Evolutionary conservation across 768 basidiomycete species (phyloP), one percentile per base, ranked within the genome.

Genomic region (Tephrocybe sp.): DNA sequence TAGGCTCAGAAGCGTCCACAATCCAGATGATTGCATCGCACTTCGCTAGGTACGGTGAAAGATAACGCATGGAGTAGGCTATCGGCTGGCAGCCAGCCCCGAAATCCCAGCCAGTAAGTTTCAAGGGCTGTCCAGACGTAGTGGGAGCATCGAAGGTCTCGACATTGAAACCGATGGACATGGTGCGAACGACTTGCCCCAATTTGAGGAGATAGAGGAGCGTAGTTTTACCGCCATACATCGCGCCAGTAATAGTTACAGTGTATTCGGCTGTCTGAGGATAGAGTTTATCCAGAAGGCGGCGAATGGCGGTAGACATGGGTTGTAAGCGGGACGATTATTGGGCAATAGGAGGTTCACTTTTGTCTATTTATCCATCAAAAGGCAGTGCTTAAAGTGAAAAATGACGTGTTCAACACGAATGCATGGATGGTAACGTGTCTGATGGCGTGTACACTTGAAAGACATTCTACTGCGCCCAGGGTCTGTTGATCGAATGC

Each of bases 1-100:
- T 30, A 11, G 42, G 64, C 56, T 82, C 78, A 49, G 70, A 71
- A 34, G 77, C 77, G 62, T 87, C 83, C 26, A 87, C 78, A n/a
- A 84, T 68, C 74, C 82, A 86, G 56, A 87, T 76, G 61, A 86
- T 67, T 31, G 80, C 83, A 57, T 83, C 77, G 12, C 77, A 73
- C 4, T 38, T 39, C 6, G 53, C 30, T 3, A 62, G 39, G 45
- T 66, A 70, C 10, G 56, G 20, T 11, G 56, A 38, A n/a, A 71
- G 35, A 22, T 69, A 35, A 7, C 42, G 32, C 39, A 71, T 74
- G 45, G 80, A 68, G 23, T 71, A 70, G 20, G 70, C 58, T 46
- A 76, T 70, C 55, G 58, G 56, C 58, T 71, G 74, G 59, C 82
- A 82, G 17, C 82, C 82, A 4, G 58, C 49, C 59, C 85, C 85